Evolutionary conservation across 2,329 filamentous ascomycete genomes (phyloP).

Genomic region (Penicillium freii): DNA sequence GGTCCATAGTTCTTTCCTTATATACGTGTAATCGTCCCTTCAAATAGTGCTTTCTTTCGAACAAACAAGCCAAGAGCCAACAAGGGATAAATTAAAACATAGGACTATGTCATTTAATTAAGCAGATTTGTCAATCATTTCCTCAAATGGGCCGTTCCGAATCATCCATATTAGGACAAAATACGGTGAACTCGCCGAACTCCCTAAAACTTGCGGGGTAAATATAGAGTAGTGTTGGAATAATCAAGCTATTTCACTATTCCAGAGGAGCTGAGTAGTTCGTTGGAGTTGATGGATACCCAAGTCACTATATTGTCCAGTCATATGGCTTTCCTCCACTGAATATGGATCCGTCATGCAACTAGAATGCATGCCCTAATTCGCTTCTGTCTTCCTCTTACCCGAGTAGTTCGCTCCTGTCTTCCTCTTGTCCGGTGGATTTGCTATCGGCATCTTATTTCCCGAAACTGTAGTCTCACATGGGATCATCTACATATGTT

Average conservation of each 20-base stretch:
- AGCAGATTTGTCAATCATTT: background rate
- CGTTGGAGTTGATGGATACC: background rate
- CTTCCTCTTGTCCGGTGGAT: background rate
- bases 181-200: background rate
- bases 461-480: background rate
- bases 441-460: background rate
- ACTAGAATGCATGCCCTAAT: background rate
- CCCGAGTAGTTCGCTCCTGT: background rate
- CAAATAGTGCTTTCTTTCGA: background rate
- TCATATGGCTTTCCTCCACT: background rate
- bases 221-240: background rate
- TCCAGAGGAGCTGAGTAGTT: background rate
- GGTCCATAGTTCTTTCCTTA: background rate
- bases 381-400: background rate
- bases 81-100: background rate
- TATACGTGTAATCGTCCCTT: background rate
- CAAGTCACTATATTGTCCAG: background rate
- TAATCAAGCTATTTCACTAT: background rate
- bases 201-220: conserved; percentile 2
- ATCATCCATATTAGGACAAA: background rate
- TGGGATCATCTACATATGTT: conserved; percentile 3
- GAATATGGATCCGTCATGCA: background rate
- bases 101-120: background rate
- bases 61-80: background rate
- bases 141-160: background rate